Base-by-base conservation (phyloP, 148 eudicot genomes). In the Vaccinium darrowii region DNA sequence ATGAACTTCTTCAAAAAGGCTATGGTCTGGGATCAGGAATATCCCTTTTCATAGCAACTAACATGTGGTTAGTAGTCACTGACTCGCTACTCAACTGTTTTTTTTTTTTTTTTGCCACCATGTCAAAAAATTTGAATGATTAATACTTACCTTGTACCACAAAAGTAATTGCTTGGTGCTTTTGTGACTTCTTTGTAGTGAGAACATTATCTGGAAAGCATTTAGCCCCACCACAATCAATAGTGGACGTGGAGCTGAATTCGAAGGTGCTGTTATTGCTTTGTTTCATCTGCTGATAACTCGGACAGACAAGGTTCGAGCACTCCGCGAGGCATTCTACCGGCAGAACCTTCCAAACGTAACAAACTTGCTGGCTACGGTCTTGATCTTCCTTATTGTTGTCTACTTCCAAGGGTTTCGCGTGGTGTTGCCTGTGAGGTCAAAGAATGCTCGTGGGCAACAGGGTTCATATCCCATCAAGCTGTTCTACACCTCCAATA, bases 391-490 rank as follows among this genome's bases (percentile, higher is more conserved):
- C 87, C 88, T 91, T 15, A 92, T 95, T 74, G 98, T 93, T 80
- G 92, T 95, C 86, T 95, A 95, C 87, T 92, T 93, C 90, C 98
- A 95, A 93, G 98, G 98, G 6, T 95, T 95, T 88, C 93, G 98
- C 13, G 98, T 95, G 71, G 94, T 95, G 83, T 88, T 95, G 88
- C 98, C 98, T 63, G 95, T 93, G 67, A 83, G 97, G 77, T 93
- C 98, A 63, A 95, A 95, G 92, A 95, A 95, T 81, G 98, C 98
- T n/a, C 94, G 98, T 87, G 98, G 98, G 75, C 98, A 95, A 86
- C 97, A 93, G 82, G 96, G 96, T 5, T 95, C 96, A 33, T 95
- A 95, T 80, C 98, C 98, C 72, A 95, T 95, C 78, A 95, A 95
- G 91, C 86, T 95, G 84, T 95, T 95, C 79, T 95, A 95, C 94